These are phyloP conservation scores for Beauveria sp. DNA, from an alignment of 2,329 filamentous ascomycete species.

Conservation along the genomic window DNA sequence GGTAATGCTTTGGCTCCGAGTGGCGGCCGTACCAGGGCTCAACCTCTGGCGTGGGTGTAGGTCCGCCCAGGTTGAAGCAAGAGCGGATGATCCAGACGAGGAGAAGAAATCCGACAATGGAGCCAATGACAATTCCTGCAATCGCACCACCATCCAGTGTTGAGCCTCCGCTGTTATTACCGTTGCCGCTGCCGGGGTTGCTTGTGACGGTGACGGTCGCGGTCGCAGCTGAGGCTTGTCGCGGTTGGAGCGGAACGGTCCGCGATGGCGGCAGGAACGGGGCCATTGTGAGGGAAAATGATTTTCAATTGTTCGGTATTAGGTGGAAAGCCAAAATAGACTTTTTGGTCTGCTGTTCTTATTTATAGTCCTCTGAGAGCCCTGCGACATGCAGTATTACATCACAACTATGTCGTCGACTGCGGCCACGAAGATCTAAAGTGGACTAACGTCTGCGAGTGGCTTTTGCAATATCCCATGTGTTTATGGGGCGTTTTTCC, in stretches of 20 bases:
- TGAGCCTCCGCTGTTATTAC: slow-evolving; percentile 12
- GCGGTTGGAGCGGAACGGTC: neutral
- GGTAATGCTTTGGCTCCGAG: slow-evolving; percentile 18
- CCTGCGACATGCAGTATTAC: neutral
- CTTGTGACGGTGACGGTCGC: slow-evolving; percentile 23
- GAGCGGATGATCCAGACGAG: slow-evolving; percentile 40
- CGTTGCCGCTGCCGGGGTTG: slow-evolving; percentile 13
- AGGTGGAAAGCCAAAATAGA: neutral
- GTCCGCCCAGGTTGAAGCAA: slow-evolving; percentile 32
- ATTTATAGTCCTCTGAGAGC: neutral
- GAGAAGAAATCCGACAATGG: slow-evolving; percentile 37
- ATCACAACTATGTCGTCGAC: neutral
- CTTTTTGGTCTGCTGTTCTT: neutral
- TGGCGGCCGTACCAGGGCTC: slow-evolving; percentile 24
- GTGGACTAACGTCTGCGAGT: neutral
- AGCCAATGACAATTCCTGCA: slow-evolving; percentile 43
- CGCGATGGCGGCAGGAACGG: neutral
- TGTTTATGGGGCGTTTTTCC: neutral
- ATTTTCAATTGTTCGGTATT: neutral
- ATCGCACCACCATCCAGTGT: slow-evolving; percentile 40
- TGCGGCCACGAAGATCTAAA: neutral
- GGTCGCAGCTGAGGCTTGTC: slow-evolving; percentile 17
- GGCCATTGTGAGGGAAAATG: neutral
- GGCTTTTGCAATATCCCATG: neutral
- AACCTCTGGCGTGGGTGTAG: slow-evolving; percentile 25